Base-by-base conservation (phyloP, 192 early-diverging fungal genomes). In the Gamsiella multidivaricata region DNA sequence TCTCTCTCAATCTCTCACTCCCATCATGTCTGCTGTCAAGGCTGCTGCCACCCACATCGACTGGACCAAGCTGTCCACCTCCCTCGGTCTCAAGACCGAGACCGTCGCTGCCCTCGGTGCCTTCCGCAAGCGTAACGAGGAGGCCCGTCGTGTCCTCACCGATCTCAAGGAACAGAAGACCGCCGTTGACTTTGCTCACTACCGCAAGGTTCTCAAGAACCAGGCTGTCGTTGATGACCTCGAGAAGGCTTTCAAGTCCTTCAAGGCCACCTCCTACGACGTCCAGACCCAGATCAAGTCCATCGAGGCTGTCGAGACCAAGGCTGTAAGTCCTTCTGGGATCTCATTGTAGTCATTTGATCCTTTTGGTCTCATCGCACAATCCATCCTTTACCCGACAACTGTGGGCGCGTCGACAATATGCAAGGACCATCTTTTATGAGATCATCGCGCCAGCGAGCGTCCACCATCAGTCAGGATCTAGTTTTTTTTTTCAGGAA, bases 81-180 rank as follows among this genome's bases (percentile, higher is more conserved):
- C 92, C 79, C 85, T 97, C 39, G 82, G 85, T 17, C 87, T 93
- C 82, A 89, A 91, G 75, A 91, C 93, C 55, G 97, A 99, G 79
- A 98, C 96, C 45, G 89, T 92, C 65, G 91, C 89, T 63, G 84
- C 93, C 29, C 81, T 99, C 54, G 84, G 84, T 59, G 90, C 93
- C 17, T 99, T 99, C 94, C 96, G 96, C 70, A 93, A 96, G 79
- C 91, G 96, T 70, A 96, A 97, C 82, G 91, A 92, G 46, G 96
- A 96, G 81, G 92, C 96, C 50, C 87, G 88, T 79, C 92, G 95
- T 78, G 80, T 90, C 74, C 86, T 98, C 51, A 54, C 78, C 39
- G 93, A 94, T 78, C 90, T 99, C 47, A 87, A 91, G 80, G 93
- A 96, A 70, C 92, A 94, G 52, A 85, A 86, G 65, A 88, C 90